Percentiles rank a stretch among this genome's conserved stretches.
Evolutionary conservation across 2,329 filamentous ascomycete species (phyloP).

Genomic region (Ciborinia camelliae): DNA sequence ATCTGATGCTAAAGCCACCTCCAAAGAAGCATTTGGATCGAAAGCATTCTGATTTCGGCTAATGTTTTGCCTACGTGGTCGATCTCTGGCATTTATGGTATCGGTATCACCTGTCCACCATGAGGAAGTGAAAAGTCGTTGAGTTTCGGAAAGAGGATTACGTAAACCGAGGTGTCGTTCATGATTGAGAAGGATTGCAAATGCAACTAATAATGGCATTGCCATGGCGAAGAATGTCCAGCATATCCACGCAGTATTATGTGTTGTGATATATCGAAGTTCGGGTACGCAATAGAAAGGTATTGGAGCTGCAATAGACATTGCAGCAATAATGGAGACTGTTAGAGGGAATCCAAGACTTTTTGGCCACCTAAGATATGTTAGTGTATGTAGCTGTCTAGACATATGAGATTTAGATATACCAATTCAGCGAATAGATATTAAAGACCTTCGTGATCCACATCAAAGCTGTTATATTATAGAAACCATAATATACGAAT

Average conservation of each 20-base stretch:
- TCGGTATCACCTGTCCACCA: constrained; percentile 60
- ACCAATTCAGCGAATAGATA: constrained; percentile 67
- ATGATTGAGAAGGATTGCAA: constrained; percentile 59
- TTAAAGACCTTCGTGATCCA: constrained; percentile 73
- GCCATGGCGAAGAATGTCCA: constrained; percentile 71
- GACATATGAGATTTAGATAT: neutral
- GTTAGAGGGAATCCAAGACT: constrained; percentile 63
- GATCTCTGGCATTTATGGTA: constrained; percentile 43
- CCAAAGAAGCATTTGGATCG: constrained; percentile 35
- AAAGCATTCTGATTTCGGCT: constrained; percentile 30
- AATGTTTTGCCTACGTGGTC: constrained; percentile 40
- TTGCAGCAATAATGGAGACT: constrained; percentile 55
- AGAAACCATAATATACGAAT: constrained; percentile 66
- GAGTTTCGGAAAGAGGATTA: constrained; percentile 61
- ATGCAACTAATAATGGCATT: constrained; percentile 63
- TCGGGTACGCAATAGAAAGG: constrained; percentile 56
- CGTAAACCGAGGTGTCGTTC: constrained; percentile 61
- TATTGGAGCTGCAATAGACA: constrained; percentile 59
- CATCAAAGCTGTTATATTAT: constrained; percentile 63
- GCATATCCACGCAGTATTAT: constrained; percentile 66
- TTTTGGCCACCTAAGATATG: constrained; percentile 52
- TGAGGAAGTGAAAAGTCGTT: constrained; percentile 62
- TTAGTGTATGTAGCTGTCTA: neutral
- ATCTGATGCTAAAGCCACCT: constrained; percentile 34
- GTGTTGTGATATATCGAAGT: constrained; percentile 51